Base-by-base conservation (phyloP, 2,329 filamentous ascomycete genomes). In the Onygenales sp. region DNA sequence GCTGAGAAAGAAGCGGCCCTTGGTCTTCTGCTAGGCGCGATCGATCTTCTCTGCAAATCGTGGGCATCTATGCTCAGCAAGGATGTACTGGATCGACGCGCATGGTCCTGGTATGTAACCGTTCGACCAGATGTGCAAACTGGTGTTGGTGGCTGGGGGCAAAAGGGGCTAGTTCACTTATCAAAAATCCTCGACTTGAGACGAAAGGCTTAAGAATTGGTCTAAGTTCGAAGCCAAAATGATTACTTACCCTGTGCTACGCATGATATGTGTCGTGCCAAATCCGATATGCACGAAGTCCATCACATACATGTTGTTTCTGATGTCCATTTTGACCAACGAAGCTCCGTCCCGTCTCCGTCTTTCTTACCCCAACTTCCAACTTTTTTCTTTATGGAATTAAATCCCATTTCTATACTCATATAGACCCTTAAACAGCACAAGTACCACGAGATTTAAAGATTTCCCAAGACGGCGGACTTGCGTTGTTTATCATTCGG, bases 71-170 rank as follows among this genome's bases (percentile, higher is more conserved):
- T 81, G 33, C 66, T 94, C 36, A 76, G 70, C 31, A 70, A 72
- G 3, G 74, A 79, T 13, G 87, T 95, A 61, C 72, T 95, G 51
- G 87, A 95, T 64, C 77, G 78, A 56, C 79, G 83, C 55, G 87
- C 88, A 14, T 94, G 88, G 87, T 74, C 74, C 9, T 95, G 89
- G 89, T 95, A 95, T 68, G 75, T 86, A 1, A 77, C 80, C 21
- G 82, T 91, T 17, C 76, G 90, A 57, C 89, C 89, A 0, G 84
- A 88, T 17, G 86, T 95, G 2, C 83, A 87, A 54, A 71, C 77
- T 53, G 90, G 89, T 0, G 80, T 81, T 47, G 14, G 42, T 14
- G 89, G 89, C 1, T 95, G 89, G 89, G 89, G 89, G 31, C 86
- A 85, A 9, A 93, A 92, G 67, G 88, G 86, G 1, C 72, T 75